Conservation (phyloP, 2,329 filamentous ascomycete genomes). For the Colletotrichum ledebouriae region DNA sequence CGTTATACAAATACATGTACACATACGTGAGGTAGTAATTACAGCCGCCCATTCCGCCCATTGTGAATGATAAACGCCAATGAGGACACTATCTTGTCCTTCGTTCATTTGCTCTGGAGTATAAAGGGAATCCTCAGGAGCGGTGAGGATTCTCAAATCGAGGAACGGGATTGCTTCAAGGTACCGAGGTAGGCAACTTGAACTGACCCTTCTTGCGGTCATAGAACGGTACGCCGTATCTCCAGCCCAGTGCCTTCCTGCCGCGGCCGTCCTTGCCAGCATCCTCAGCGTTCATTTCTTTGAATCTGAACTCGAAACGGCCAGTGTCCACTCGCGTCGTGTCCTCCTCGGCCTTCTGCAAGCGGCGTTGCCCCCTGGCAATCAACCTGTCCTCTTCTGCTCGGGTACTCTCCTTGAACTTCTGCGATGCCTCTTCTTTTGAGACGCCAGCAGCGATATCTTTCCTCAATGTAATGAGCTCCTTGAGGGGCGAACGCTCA, state of each 20-base stretch:
- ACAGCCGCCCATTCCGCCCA: conserved; percentile 25
- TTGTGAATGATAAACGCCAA: conserved; percentile 1
- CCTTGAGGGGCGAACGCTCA: conserved; percentile 71
- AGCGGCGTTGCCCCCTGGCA: conserved; percentile 49
- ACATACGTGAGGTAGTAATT: conserved; percentile 31
- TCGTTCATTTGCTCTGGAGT: neutral
- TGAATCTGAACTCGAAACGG: conserved; percentile 75
- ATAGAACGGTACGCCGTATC: conserved; percentile 73
- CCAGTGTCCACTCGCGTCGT: conserved; percentile 62
- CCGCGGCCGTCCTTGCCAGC: conserved; percentile 68
- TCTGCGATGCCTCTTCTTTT: conserved; percentile 53
- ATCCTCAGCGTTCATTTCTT: conserved; percentile 68
- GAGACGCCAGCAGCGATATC: conserved; percentile 57
- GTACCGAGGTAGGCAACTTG: conserved; percentile 77
- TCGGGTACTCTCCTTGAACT: conserved; percentile 60
- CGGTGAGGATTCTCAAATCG: neutral
- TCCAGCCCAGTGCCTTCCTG: conserved; percentile 67
- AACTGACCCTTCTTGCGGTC: conserved; percentile 74
- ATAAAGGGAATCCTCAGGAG: neutral
- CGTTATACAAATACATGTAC: conserved; percentile 36
- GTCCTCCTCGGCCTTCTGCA: conserved; percentile 54
- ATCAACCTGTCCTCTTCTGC: conserved; percentile 58
- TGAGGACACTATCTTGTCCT: neutral
- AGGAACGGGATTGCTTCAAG: conserved; percentile 51
- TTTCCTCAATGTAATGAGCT: conserved; percentile 70